Evolutionary conservation across 1,284 basidiomycete genomes (phyloP).

Genomic region (Microbotryum intermedium): DNA sequence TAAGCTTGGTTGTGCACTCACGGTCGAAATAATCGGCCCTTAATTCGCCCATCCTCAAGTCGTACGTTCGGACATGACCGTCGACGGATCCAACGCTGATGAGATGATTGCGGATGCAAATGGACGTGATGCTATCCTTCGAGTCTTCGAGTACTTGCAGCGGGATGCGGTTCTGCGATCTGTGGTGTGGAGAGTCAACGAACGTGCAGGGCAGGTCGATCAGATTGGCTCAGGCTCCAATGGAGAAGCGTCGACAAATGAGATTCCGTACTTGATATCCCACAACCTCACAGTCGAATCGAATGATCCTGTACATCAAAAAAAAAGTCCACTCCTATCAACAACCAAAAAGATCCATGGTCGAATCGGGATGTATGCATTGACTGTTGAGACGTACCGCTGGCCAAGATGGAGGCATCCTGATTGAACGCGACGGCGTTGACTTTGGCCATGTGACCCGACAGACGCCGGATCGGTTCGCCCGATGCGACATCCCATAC

Average conservation of each 20-base stretch:
- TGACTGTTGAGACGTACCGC: constrained; percentile 49
- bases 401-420: constrained; percentile 74
- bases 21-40: constrained; percentile 81
- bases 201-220: not conserved
- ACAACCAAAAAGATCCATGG: too few relatives aligned
- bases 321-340: constrained; percentile 18
- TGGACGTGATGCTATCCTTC: constrained; percentile 73
- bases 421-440: constrained; percentile 82
- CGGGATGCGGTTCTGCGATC: constrained; percentile 66
- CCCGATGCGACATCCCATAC: constrained; percentile 92
- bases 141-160: constrained; percentile 90
- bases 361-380: not conserved
- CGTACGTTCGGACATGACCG: constrained; percentile 83
- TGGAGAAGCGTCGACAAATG: not conserved
- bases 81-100: constrained; percentile 81
- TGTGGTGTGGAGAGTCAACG: constrained; percentile 35
- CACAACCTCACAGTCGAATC: constrained; percentile 80
- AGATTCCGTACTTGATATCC: constrained; percentile 56
- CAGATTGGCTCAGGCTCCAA: not conserved
- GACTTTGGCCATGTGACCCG: constrained; percentile 83
- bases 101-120: constrained; percentile 54
- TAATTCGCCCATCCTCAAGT: constrained; percentile 82
- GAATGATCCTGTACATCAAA: constrained; percentile 56
- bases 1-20: constrained; percentile 44
- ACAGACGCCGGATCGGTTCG: constrained; percentile 65